Percentiles rank a stretch among this genome's conserved stretches.
phyloP scores from a whole-genome alignment of 495 filamentous ascomycete genomes.

The Trichoderma reesei region DNA sequence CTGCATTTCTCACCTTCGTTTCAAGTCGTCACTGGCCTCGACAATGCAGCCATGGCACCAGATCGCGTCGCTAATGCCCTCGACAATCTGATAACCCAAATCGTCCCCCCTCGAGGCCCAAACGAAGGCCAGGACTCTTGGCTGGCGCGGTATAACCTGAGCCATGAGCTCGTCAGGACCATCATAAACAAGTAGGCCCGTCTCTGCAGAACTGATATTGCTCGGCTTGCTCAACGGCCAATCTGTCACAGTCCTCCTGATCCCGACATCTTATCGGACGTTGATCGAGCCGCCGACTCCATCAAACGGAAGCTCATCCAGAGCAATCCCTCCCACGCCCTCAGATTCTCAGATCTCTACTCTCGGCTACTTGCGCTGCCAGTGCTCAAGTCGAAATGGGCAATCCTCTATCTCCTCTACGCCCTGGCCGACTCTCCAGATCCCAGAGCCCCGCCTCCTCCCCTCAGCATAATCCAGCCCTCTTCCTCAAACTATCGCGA shows the following conservation, averaged over 20 bases:
- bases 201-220: not conserved
- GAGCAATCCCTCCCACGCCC: constrained; percentile 69
- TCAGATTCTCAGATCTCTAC: constrained; percentile 81
- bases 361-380: constrained; percentile 78
- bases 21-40: not conserved
- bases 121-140: constrained; percentile 38
- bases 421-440: constrained; percentile 60
- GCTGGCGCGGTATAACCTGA: constrained; percentile 41
- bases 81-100: constrained; percentile 45
- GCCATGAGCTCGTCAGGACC: constrained; percentile 39
- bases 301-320: constrained; percentile 83
- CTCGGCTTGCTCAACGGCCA: not conserved
- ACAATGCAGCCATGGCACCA: constrained; percentile 34
- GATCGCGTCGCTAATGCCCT: constrained; percentile 42
- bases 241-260: constrained; percentile 18
- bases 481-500: constrained; percentile 12
- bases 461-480: constrained; percentile 22
- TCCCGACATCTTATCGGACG: constrained; percentile 43
- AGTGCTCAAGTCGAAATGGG: constrained; percentile 92
- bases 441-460: constrained; percentile 28
- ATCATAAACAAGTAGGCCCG: constrained; percentile 40
- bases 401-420: constrained; percentile 82
- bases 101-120: constrained; percentile 38
- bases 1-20: not conserved
- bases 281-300: constrained; percentile 83